These are phyloP conservation scores for Scopulariopsis brevicaulis DNA, from an alignment of 2,329 filamentous ascomycete species.

Conservation along the genomic window DNA sequence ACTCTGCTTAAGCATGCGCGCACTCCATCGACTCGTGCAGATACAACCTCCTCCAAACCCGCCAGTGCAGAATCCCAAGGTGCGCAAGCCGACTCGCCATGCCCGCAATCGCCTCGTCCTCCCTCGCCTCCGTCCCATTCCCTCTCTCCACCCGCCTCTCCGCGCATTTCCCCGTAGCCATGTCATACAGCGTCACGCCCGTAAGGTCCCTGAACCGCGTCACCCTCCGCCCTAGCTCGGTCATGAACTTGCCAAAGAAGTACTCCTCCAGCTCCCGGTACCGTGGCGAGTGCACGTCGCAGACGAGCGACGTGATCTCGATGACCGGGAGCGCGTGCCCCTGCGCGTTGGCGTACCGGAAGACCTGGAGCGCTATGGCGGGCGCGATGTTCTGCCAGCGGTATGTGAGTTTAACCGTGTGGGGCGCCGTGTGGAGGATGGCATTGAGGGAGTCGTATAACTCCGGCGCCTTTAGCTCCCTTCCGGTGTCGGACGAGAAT, in stretches of 20 bases:
- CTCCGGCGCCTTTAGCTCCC: conserved; percentile 27
- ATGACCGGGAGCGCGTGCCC: conserved; percentile 32
- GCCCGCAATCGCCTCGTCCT: conserved; percentile 47
- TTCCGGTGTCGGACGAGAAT: conserved; percentile 20
- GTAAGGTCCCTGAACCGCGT: conserved; percentile 40
- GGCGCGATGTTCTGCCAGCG: conserved; percentile 42
- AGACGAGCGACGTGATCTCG: conserved; percentile 34
- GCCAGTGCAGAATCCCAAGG: conserved; percentile 78
- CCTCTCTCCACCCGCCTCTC: conserved; percentile 17
- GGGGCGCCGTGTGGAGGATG: conserved; percentile 38
- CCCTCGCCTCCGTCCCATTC: conserved; percentile 28
- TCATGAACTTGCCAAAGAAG: conserved; percentile 36
- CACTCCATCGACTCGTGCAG: conserved; percentile 10
- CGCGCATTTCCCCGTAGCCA: conserved; percentile 40
- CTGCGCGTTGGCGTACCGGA: conserved; percentile 42
- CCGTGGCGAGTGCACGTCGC: conserved; percentile 26
- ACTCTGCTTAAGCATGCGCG: neutral
- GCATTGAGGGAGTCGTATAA: conserved; percentile 43
- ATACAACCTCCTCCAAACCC: conserved; percentile 73
- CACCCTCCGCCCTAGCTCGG: conserved; percentile 36
- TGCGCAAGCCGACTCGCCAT: conserved; percentile 73
- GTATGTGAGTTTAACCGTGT: conserved; percentile 22
- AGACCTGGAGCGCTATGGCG: conserved; percentile 44
- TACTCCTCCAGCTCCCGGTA: conserved; percentile 36
- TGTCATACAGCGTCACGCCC: conserved; percentile 40